phyloP scores from a whole-genome alignment of 495 filamentous ascomycete species.

The Tuber calosporum region DNA sequence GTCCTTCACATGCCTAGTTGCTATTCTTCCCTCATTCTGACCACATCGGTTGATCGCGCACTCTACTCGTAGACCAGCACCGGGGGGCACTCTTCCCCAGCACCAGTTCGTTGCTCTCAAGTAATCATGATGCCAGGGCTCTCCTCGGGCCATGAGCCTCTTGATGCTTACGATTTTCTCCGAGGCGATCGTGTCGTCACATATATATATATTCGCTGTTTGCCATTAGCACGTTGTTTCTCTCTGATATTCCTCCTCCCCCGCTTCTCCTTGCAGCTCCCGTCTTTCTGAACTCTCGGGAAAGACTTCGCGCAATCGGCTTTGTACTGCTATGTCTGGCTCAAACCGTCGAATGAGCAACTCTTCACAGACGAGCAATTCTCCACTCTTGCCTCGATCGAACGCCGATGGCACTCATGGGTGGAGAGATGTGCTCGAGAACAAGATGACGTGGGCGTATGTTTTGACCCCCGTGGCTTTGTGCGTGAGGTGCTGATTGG shows the following conservation, averaged over 20 bases:
- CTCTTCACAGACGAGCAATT: constrained; percentile 20
- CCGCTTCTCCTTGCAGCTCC: neutral
- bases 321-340: neutral
- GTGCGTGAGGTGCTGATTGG: constrained; percentile 9
- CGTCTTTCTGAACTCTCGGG: neutral
- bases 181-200: neutral
- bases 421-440: constrained; percentile 39
- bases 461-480: constrained; percentile 7
- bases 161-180: neutral
- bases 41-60: neutral
- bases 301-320: neutral
- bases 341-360: constrained; percentile 19
- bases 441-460: constrained; percentile 42
- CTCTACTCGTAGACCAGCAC: neutral
- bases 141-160: neutral
- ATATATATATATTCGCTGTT: neutral
- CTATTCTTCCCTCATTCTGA: neutral
- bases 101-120: neutral
- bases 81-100: too few relatives aligned
- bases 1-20: neutral
- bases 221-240: neutral
- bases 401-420: constrained; percentile 25
- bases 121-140: neutral
- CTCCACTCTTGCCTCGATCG: constrained; percentile 23
- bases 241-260: neutral